These are phyloP conservation scores for Purshia tridentata DNA, from an alignment of 306 rosid genomes.

Conservation along the genomic window DNA sequence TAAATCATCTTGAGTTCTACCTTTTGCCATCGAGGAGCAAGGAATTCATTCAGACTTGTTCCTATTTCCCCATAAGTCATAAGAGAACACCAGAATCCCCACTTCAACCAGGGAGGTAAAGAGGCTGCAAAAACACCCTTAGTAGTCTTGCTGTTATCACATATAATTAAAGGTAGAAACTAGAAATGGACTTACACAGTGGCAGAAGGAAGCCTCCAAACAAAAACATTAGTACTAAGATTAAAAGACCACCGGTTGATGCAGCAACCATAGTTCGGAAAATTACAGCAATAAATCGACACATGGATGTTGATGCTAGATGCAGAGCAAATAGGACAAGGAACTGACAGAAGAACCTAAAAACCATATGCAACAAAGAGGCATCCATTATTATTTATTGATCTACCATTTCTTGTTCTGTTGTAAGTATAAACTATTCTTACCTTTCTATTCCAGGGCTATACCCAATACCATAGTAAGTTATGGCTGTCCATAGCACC, in stretches of 20 bases:
- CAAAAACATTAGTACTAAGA: constrained; percentile 21
- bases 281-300: constrained; percentile 37
- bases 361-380: background rate
- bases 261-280: constrained; percentile 30
- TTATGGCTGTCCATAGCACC: constrained; percentile 32
- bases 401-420: background rate
- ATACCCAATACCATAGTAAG: constrained; percentile 39
- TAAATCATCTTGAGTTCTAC: constrained; percentile 17
- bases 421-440: background rate
- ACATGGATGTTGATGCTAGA: constrained; percentile 32
- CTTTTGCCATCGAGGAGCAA: constrained; percentile 42
- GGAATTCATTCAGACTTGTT: constrained; percentile 35
- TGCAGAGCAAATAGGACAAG: constrained; percentile 34
- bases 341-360: constrained; percentile 40
- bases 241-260: constrained; percentile 18
- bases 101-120: constrained; percentile 34
- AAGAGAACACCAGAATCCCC: constrained; percentile 44
- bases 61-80: constrained; percentile 38
- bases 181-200: constrained; percentile 19
- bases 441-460: constrained; percentile 41
- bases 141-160: background rate
- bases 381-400: background rate
- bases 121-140: constrained; percentile 27
- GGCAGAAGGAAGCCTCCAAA: constrained; percentile 39
- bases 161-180: background rate